phyloP scores from a whole-genome alignment of 2,329 filamentous ascomycete species.

The Trichoderma oligosporum region DNA sequence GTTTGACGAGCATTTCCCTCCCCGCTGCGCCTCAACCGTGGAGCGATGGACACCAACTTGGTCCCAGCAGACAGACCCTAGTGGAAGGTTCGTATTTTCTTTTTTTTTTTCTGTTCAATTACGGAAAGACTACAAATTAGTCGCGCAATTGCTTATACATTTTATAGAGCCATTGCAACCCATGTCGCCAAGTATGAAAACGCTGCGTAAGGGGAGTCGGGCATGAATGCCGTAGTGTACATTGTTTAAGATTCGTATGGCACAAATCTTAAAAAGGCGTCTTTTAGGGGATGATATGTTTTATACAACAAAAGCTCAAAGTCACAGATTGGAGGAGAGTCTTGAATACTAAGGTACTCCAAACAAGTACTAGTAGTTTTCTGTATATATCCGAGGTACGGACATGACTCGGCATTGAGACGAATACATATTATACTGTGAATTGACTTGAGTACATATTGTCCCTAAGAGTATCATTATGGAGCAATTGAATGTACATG shows the following conservation, averaged over 20 bases:
- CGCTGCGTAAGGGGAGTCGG: slow-evolving; percentile 30
- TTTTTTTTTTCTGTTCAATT: too few relatives aligned
- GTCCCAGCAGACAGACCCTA: slow-evolving; percentile 94
- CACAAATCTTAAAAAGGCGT: not conserved
- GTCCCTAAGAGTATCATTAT: too few relatives aligned
- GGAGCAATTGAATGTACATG: too few relatives aligned
- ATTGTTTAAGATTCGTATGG: not conserved
- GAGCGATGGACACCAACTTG: slow-evolving; percentile 97
- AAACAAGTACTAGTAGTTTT: not conserved
- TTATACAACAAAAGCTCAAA: not conserved
- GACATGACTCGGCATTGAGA: slow-evolving; percentile 5
- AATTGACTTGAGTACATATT: too few relatives aligned
- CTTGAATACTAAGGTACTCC: not conserved
- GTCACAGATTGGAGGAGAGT: slow-evolving; percentile 1
- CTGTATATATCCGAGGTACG: slow-evolving; percentile 6
- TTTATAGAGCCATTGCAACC: slow-evolving; percentile 66
- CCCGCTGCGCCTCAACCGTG: slow-evolving; percentile 85
- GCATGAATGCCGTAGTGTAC: not conserved
- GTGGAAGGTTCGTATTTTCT: slow-evolving; percentile 62
- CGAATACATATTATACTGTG: too few relatives aligned
- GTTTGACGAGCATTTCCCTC: slow-evolving; percentile 99
- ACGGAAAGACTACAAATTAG: too few relatives aligned
- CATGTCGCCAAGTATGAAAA: slow-evolving; percentile 71
- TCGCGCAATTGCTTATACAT: not conserved
- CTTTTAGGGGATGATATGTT: not conserved